Evolutionary conservation across 352 stramenopile genomes (phyloP).

Genomic region (Pythium rhizo-oryzae): DNA sequence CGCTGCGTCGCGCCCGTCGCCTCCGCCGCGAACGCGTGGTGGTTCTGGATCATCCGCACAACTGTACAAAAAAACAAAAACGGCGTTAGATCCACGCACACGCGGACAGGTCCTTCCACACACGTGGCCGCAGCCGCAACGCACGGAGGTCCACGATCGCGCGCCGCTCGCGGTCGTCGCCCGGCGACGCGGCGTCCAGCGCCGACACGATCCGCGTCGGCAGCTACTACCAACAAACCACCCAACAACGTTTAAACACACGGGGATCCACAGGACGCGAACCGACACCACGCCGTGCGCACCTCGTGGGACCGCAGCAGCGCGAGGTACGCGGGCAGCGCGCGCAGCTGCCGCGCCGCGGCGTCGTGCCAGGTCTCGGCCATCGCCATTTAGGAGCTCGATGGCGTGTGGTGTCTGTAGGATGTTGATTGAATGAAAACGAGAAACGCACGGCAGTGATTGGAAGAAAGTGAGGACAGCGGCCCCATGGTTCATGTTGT

Average conservation of each 20-base stretch:
- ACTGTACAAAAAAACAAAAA: constrained; percentile 3
- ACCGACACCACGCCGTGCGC: no score
- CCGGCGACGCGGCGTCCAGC: background rate
- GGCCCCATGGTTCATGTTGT: constrained; percentile 2
- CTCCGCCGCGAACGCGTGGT: constrained; percentile 8
- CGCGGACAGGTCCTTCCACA: background rate
- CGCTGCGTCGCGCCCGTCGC: background rate
- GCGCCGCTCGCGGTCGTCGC: constrained; percentile 1
- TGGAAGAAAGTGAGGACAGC: no score
- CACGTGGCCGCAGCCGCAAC: background rate
- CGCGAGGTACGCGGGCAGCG: constrained; percentile 18
- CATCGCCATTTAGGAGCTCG: no score
- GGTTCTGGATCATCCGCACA: constrained; percentile 25
- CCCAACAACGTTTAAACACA: background rate
- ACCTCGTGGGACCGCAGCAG: constrained; percentile 28
- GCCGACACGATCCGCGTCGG: constrained; percentile 22
- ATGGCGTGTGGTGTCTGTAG: no score
- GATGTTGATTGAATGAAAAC: no score
- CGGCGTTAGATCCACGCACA: no score
- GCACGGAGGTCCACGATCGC: constrained; percentile 22
- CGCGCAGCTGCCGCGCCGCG: background rate
- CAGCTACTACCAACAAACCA: constrained; percentile 10
- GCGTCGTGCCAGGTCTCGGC: no score
- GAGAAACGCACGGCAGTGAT: no score
- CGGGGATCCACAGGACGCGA: no score